Evolutionary conservation across 352 stramenopile species (phyloP), one percentile per base, ranked within the genome.

Genomic region (Pythium dissimile): DNA sequence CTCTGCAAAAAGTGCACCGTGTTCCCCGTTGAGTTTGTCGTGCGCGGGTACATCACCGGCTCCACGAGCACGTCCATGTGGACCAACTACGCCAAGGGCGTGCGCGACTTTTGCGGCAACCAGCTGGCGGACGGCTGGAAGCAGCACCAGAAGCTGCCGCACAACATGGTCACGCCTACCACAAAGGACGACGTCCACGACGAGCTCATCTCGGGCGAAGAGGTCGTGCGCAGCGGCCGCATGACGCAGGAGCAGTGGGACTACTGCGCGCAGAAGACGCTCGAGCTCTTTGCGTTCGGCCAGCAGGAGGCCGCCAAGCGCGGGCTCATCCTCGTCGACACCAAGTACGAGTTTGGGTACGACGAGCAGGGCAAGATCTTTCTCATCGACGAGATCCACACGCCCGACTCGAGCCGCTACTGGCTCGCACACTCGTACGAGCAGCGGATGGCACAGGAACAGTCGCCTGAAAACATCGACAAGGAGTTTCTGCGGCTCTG

Each of bases 401-500:
- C 97, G 18, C 97, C 97, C 23, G 97, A 99, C 79, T 99, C 95
- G 57, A 99, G 93, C 47, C 88, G 96, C 18, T 98, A 97, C 69
- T 97, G 90, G 88, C 76, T 97, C 26, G 81, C 87, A 18, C 62
- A 88, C 66, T 96, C 92, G 24, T 98, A 98, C 67, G 77, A 96
- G 39, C 66, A 90, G 61, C 77, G 89, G 45, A 96, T 98, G 74
- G 67, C 67, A 8, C 71, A 70, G 5, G 91, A 89, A 6, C 71
- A 91, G 47, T 96, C 97, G 50, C 97, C 97, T 15, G 96, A 99
- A 56, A 99, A 99, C 72, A 99, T 99, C 59, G 97, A 99, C 77
- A 99, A 99, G 84, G 97, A 99, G 77, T 99, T 99, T 66, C 69
- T 99, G 46, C 84, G 97, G 51, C 79, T 98, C 34, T 99, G 97